Evolutionary conservation across 345 rosid genomes (phyloP).

Genomic region (Eucalyptus brandiana): DNA sequence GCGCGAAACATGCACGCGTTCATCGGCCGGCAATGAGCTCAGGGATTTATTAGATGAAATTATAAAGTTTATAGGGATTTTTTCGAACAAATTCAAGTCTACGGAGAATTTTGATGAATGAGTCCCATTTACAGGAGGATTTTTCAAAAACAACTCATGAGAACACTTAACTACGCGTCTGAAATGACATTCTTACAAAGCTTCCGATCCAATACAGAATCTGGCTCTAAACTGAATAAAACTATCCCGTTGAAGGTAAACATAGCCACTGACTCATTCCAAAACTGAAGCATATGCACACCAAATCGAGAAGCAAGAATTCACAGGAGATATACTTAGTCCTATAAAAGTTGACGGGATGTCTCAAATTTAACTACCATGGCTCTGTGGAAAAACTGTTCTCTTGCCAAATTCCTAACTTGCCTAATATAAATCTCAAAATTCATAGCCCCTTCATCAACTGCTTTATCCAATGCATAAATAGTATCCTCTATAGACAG

Average conservation of each 20-base stretch:
- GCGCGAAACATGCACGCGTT: neutral
- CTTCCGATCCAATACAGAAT: neutral
- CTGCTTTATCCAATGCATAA: conserved; percentile 35
- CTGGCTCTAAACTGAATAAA: neutral
- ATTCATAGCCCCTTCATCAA: conserved; percentile 15
- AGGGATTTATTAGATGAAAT: neutral
- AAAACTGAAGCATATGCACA: neutral
- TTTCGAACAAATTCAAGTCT: neutral
- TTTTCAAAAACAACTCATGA: neutral
- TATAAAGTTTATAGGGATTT: neutral
- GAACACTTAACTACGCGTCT: neutral
- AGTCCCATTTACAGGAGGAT: neutral
- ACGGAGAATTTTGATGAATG: neutral
- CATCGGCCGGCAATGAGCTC: neutral
- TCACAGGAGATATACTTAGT: neutral
- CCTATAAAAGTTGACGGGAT: neutral
- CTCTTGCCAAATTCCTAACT: conserved; percentile 60
- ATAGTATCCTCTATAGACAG: conserved; percentile 46
- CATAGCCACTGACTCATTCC: neutral
- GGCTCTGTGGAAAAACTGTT: conserved; percentile 28
- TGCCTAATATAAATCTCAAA: conserved; percentile 39
- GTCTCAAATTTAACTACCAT: neutral
- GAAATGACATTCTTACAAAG: neutral
- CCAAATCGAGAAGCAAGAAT: neutral
- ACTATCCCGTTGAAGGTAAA: neutral